These are phyloP conservation scores for Metarhizium guizhouense DNA, from an alignment of 2,329 filamentous ascomycete genomes.

Conservation along the genomic window DNA sequence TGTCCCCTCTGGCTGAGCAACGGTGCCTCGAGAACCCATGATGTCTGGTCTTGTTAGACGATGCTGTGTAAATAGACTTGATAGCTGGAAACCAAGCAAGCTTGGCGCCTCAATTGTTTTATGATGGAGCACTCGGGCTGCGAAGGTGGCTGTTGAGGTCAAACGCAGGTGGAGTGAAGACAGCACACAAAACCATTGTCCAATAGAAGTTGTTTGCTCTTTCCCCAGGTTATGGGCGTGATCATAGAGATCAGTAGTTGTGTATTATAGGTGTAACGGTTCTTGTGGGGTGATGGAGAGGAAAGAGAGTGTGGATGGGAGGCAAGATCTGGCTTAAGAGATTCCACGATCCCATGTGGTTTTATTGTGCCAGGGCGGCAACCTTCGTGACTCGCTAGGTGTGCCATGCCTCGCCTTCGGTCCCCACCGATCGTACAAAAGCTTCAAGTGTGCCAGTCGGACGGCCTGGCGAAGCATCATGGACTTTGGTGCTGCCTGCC, in stretches of 20 bases:
- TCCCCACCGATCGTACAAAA: neutral
- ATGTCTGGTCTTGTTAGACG: neutral
- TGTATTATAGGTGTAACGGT: neutral
- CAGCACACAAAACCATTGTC: conserved; percentile 9
- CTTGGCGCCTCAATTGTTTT: neutral
- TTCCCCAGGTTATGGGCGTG: neutral
- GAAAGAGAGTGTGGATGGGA: neutral
- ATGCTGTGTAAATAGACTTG: neutral
- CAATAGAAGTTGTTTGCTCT: neutral
- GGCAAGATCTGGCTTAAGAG: neutral
- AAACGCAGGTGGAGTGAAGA: neutral
- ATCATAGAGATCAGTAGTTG: neutral
- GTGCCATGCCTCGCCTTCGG: neutral
- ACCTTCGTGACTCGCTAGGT: neutral
- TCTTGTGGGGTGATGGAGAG: neutral
- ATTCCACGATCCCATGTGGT: neutral
- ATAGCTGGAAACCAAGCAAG: neutral
- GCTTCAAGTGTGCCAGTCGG: neutral
- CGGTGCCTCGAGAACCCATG: conserved; percentile 12
- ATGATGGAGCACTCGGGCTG: conserved; percentile 5
- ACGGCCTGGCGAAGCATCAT: neutral
- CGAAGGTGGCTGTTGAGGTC: conserved; percentile 4
- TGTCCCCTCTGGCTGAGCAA: conserved; percentile 20
- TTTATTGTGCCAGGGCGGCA: neutral
- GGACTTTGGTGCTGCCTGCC: neutral